phyloP scores from a whole-genome alignment of 306 rosid species.

The Boehmeria nivea region DNA sequence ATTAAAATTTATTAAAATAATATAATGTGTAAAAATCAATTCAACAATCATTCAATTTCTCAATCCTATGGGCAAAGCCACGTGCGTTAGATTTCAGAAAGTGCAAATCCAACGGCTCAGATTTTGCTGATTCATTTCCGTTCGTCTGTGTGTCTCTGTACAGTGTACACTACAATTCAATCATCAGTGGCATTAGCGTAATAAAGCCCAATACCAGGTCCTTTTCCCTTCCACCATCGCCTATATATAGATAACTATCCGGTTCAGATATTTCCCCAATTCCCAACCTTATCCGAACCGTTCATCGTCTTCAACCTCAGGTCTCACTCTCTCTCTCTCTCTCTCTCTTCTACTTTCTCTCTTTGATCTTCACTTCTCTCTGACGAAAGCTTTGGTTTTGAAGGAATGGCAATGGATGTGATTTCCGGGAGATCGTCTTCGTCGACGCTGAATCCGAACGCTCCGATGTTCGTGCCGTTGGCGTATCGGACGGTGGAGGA shows the following conservation, averaged over 20 bases:
- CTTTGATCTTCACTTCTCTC: background rate
- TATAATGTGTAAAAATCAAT: background rate
- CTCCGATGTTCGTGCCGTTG: constrained; percentile 74
- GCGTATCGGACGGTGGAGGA: constrained; percentile 81
- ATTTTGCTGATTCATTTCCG: background rate
- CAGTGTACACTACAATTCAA: background rate
- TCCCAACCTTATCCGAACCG: background rate
- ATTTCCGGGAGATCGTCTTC: constrained; percentile 22
- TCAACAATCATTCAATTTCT: background rate
- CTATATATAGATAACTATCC: background rate
- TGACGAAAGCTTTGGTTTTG: background rate
- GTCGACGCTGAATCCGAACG: constrained; percentile 71
- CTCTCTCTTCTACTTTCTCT: background rate
- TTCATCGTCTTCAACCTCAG: background rate
- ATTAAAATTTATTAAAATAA: too few relatives aligned
- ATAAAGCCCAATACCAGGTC: constrained; percentile 1
- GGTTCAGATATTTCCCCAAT: background rate
- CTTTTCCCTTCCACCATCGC: background rate
- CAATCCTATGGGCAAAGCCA: constrained; percentile 16
- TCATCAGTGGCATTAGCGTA: constrained; percentile 5
- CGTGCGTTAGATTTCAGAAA: background rate
- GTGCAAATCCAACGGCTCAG: background rate
- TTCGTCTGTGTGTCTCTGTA: background rate
- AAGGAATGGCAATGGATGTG: constrained; percentile 31
- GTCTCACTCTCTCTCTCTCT: background rate